Evolutionary conservation across 495 filamentous ascomycete genomes (phyloP), one percentile per base, ranked within the genome.

Genomic region (Penicillium malachiteum): DNA sequence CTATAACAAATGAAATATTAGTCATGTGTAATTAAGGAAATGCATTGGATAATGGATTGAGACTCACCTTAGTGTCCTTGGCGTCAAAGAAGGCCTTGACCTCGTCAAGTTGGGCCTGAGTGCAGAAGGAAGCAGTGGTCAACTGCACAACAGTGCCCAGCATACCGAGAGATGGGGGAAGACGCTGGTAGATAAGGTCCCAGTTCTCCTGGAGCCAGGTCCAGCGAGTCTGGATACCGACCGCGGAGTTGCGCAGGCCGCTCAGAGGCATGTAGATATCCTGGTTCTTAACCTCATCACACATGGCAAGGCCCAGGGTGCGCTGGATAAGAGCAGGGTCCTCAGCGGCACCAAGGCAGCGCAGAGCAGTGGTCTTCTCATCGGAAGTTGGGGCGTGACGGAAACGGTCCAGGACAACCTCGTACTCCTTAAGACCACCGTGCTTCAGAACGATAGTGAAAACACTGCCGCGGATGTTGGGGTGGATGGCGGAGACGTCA

Each of bases 341-440:
- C 58, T 88, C 87, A 32, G 90, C 84, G 48, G 91, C 83, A 45
- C 94, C 92, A 8, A 98, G 80, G 56, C 84, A 84, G 58, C 94
- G 89, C 34, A 98, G 83, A 0, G 93, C 92, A n/a, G 91, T 94
- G 65, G 95, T 96, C 71, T 92, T 90, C 79, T 97, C 93, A 66
- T 97, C 93, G 46, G 87, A 88, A 69, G 89, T 96, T 47, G 79
- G 83, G n/a, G 90, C 91, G n/a, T 81, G 83, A 56, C 83, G 86
- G 79, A 91, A 96, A 54, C 89, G 90, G 68, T 93, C 78, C 42
- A 94, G 71, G 34, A 98, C 78, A 26, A 81, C 80, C 50, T 97
- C 83, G 74, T 78, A 82, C 58, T 87, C 84, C 71, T 83, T 81
- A 54, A 80, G 74, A 37, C 83, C 83, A 16, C 83, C 84, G 58